A percentile compares a stretch with the other conserved stretches of the same genome.
Evolutionary conservation across 805 yeast species (phyloP).

Genomic region (Priceomyces castillae): DNA sequence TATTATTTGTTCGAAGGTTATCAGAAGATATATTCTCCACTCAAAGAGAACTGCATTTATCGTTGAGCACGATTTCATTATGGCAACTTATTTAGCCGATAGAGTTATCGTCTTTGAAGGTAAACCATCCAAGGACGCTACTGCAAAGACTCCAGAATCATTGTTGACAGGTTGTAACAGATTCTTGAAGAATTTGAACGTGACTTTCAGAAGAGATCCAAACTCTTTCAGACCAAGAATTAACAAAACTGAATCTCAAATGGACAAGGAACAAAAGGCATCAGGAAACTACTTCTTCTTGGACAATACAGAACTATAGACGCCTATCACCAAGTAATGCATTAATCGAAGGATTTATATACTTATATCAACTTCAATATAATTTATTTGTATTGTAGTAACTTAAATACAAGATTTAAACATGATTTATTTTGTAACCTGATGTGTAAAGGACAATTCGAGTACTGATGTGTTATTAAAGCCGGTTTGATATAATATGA

Average conservation of each 20-base stretch:
- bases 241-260: constrained; percentile 94
- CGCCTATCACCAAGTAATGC: neutral
- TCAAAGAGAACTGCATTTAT: constrained; percentile 98
- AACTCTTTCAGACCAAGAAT: constrained; percentile 98
- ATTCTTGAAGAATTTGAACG: constrained; percentile 94
- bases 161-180: constrained; percentile 95
- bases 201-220: constrained; percentile 99
- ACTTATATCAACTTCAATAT: constrained; percentile 1
- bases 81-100: constrained; percentile 99
- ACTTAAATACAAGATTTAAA: no score
- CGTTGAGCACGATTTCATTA: constrained; percentile 99
- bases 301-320: constrained; percentile 54
- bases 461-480: no score
- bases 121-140: constrained; percentile 78
- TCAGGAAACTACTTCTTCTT: constrained; percentile 95
- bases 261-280: constrained; percentile 96
- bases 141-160: constrained; percentile 87
- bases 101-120: constrained; percentile 99
- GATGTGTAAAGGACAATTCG: no score
- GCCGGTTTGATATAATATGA: no score
- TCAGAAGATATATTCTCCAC: constrained; percentile 93
- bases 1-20: constrained; percentile 97
- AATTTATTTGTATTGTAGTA: constrained; percentile 15
- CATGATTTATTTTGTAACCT: no score
- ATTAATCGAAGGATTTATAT: constrained; percentile 1